Conservation (phyloP, 345 rosid genomes). For the Eucalyptus marginata region DNA sequence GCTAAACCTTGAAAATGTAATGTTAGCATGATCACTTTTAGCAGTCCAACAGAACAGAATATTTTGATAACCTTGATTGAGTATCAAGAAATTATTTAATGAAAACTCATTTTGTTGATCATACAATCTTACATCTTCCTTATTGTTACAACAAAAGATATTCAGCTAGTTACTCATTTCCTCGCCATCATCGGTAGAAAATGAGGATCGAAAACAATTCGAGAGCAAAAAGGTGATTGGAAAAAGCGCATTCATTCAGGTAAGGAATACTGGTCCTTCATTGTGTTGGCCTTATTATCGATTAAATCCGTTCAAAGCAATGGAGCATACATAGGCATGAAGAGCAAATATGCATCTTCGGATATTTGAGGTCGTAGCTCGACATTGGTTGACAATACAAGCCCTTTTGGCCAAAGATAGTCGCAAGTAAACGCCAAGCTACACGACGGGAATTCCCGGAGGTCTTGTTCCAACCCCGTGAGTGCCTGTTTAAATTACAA, state of each 20-base stretch:
- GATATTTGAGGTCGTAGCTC: background rate
- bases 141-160: background rate
- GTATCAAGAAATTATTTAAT: background rate
- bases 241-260: too few species aligned
- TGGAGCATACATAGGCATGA: background rate
- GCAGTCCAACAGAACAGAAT: background rate
- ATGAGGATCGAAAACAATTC: background rate
- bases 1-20: background rate
- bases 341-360: background rate
- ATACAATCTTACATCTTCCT: background rate
- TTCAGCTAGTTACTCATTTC: too few species aligned
- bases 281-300: background rate
- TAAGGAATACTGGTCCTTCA: background rate
- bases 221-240: background rate
- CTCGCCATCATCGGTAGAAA: too few species aligned
- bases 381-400: background rate
- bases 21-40: background rate
- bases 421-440: background rate
- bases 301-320: background rate
- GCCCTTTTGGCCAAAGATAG: background rate
- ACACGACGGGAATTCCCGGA: background rate
- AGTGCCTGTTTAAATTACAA: background rate
- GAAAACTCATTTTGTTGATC: background rate
- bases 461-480: background rate
- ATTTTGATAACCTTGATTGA: background rate